Percentiles rank a stretch among this genome's conserved stretches.
Evolutionary conservation across 148 eudicot genomes (phyloP).

Genomic region (Gaultheria prostrata): DNA sequence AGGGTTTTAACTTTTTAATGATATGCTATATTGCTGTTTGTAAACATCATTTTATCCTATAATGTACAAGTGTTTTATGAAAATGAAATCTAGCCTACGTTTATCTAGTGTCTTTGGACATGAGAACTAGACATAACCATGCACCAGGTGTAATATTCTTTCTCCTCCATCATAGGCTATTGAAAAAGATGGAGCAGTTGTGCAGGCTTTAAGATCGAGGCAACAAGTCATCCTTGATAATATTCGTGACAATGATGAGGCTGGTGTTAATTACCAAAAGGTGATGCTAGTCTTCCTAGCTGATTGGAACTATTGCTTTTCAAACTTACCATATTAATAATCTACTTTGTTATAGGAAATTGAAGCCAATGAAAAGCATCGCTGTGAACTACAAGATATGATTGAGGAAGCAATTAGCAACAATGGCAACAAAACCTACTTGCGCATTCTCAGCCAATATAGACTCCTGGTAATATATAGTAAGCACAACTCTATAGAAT

Average conservation of each 20-base stretch:
- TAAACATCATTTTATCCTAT: background rate
- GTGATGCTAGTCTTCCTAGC: slow-evolving; percentile 25
- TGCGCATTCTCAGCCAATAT: slow-evolving; percentile 75
- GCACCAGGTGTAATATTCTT: background rate
- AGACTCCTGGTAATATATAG: slow-evolving; percentile 60
- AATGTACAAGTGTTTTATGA: background rate
- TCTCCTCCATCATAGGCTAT: slow-evolving; percentile 35
- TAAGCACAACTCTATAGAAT: slow-evolving; percentile 4
- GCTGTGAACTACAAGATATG: slow-evolving; percentile 73
- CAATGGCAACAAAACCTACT: slow-evolving; percentile 71
- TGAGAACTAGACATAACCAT: background rate
- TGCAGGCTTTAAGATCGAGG: slow-evolving; percentile 57
- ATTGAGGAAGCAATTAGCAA: slow-evolving; percentile 73
- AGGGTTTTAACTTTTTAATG: background rate
- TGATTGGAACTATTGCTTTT: background rate
- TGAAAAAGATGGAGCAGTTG: slow-evolving; percentile 60
- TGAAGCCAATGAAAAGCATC: slow-evolving; percentile 69
- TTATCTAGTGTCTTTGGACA: background rate
- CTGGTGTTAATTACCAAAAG: slow-evolving; percentile 65
- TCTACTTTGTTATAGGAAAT: slow-evolving; percentile 51
- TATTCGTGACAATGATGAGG: slow-evolving; percentile 82
- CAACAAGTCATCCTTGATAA: slow-evolving; percentile 78
- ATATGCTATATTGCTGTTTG: background rate
- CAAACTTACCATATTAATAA: slow-evolving; percentile 3
- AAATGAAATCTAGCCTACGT: background rate